A percentile compares a stretch with the other conserved stretches of the same genome.
Conservation (phyloP, 139 green algal species). For the Volvox reticuliferus region DNA sequence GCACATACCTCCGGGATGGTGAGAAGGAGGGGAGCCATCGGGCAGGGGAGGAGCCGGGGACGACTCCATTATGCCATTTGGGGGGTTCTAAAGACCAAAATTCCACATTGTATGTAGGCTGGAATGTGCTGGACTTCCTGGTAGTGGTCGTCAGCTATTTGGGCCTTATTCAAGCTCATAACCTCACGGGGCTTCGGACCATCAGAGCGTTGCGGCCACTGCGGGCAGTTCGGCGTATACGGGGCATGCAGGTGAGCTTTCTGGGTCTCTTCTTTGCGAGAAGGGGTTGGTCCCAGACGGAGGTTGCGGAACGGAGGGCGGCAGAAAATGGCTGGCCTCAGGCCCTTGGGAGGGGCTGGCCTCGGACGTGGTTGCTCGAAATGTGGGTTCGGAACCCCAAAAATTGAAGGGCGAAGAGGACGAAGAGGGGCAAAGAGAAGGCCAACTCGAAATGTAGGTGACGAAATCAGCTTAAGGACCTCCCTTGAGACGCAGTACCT, state of each 20-base stretch:
- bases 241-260: slow-evolving; percentile 37
- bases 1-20: slow-evolving; percentile 70
- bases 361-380: too few species aligned
- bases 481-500: too few species aligned
- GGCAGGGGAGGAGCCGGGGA: not conserved
- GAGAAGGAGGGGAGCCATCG: not conserved
- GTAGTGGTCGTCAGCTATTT: slow-evolving; percentile 59
- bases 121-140: slow-evolving; percentile 79
- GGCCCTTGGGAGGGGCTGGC: too few species aligned
- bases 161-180: slow-evolving; percentile 47
- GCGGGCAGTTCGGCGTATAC: not conserved
- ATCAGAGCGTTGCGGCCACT: slow-evolving; percentile 81
- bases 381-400: too few species aligned
- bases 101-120: slow-evolving; percentile 53
- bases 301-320: too few species aligned
- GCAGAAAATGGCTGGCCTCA: too few species aligned
- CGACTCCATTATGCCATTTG: not conserved
- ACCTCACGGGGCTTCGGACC: slow-evolving; percentile 70
- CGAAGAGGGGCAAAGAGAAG: too few species aligned
- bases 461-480: too few species aligned
- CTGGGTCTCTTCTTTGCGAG: not conserved
- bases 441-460: too few species aligned
- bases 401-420: too few species aligned
- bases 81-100: too few species aligned
- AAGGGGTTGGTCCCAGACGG: too few species aligned